Conservation (phyloP, 345 rosid genomes). For the Citrus unshiu region DNA sequence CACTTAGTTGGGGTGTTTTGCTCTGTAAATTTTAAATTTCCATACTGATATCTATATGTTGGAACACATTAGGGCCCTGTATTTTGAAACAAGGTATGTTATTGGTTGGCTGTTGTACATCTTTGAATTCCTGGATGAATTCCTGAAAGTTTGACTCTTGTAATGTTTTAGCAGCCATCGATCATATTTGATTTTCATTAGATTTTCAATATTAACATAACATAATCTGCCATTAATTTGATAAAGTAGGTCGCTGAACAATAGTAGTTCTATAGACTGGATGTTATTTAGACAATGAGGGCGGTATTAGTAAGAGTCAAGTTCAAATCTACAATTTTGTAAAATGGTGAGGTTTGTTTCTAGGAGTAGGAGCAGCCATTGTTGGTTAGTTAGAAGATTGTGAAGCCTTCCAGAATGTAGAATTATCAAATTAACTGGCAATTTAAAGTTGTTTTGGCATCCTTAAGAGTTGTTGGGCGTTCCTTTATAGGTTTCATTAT, state of each 20-base stretch:
- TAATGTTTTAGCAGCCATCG: not conserved
- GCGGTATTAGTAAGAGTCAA: too few relatives aligned
- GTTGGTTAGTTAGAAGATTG: not conserved
- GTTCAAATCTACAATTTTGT: too few relatives aligned
- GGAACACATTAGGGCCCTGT: not conserved
- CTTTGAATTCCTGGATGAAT: not conserved
- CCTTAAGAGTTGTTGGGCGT: not conserved
- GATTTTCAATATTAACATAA: not conserved
- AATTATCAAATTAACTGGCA: too few relatives aligned
- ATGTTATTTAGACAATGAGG: too few relatives aligned
- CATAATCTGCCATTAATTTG: too few relatives aligned
- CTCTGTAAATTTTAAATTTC: conserved; percentile 10
- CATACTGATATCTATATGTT: conserved; percentile 12
- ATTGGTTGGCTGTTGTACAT: conserved; percentile 5
- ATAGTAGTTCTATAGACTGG: too few relatives aligned
- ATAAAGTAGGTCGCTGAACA: too few relatives aligned
- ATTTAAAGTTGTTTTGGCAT: not conserved
- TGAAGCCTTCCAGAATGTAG: not conserved
- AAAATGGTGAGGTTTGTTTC: not conserved
- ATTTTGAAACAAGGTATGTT: conserved; percentile 3
- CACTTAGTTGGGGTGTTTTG: conserved; percentile 1
- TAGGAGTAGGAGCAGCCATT: not conserved
- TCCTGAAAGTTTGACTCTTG: not conserved
- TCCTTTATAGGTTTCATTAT: not conserved
- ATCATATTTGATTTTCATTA: not conserved